These are phyloP conservation scores for Xylaria curta DNA, from an alignment of 495 filamentous ascomycete species.

Conservation along the genomic window DNA sequence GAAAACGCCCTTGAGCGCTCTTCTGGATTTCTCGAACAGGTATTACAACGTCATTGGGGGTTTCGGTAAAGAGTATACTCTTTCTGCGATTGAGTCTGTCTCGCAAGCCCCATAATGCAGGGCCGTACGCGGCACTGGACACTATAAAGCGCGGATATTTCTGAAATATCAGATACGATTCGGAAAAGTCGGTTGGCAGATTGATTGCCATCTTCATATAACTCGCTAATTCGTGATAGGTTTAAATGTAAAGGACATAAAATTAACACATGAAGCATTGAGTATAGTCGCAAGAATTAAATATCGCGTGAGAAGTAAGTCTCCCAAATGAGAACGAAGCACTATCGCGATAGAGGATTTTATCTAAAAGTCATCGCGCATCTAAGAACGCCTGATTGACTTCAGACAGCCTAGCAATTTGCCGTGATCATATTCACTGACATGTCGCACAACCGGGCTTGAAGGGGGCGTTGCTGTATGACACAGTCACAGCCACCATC, in stretches of 20 bases:
- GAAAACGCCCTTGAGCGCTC: not conserved
- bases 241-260: not conserved
- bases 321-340: not conserved
- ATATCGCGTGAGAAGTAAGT: not conserved
- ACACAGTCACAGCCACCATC: conserved; percentile 6
- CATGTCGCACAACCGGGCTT: not conserved
- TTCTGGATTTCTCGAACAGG: conserved; percentile 11
- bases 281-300: not conserved
- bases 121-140: conserved; percentile 9
- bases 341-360: not conserved
- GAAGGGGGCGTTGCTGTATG: not conserved
- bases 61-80: conserved; percentile 13
- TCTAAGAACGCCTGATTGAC: conserved; percentile 4
- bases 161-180: conserved; percentile 18
- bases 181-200: conserved; percentile 14
- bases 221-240: not conserved
- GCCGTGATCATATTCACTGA: not conserved
- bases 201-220: not conserved
- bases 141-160: conserved; percentile 19
- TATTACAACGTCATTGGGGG: conserved; percentile 9
- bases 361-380: not conserved
- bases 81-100: conserved; percentile 18
- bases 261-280: not conserved
- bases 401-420: not conserved
- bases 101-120: conserved; percentile 10